Evolutionary conservation across 2,329 filamentous ascomycete species (phyloP).

Genomic region (Curvularia eragrostidis): DNA sequence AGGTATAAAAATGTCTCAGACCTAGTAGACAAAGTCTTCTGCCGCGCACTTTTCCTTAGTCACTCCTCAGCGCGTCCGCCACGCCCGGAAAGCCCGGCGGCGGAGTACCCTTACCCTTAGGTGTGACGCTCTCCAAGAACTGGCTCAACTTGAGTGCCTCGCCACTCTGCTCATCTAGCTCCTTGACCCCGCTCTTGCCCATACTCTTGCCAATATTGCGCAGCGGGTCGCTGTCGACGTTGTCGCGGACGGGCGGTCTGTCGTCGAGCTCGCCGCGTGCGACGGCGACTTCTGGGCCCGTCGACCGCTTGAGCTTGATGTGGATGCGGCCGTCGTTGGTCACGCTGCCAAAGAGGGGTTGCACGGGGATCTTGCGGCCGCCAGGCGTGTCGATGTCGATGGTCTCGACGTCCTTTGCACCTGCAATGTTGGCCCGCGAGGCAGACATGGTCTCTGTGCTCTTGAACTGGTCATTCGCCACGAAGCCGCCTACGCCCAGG

Average conservation of each 20-base stretch:
- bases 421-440: conserved; percentile 19
- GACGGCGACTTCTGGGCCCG: conserved; percentile 34
- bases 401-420: conserved; percentile 40
- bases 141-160: conserved; percentile 23
- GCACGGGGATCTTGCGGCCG: conserved; percentile 61
- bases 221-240: conserved; percentile 16
- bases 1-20: no score
- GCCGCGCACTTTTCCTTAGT: background rate
- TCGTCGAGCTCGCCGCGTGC: conserved; percentile 38
- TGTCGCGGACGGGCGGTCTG: conserved; percentile 26
- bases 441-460: conserved; percentile 38
- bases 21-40: no score
- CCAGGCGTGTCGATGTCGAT: conserved; percentile 54
- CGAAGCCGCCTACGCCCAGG: conserved; percentile 56
- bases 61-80: conserved; percentile 13
- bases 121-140: conserved; percentile 19
- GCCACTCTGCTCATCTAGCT: conserved; percentile 32
- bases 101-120: conserved; percentile 2
- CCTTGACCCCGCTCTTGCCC: conserved; percentile 24
- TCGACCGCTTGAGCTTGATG: conserved; percentile 32
- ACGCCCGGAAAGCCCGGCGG: conserved; percentile 12
- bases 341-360: conserved; percentile 52
- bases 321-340: conserved; percentile 40
- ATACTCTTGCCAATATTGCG: conserved; percentile 10
- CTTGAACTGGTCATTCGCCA: conserved; percentile 48